A percentile compares a stretch with the other conserved stretches of the same genome.
Conservation (phyloP, 176 grass and related monocot species). For the Chrysopogon serrulatus region DNA sequence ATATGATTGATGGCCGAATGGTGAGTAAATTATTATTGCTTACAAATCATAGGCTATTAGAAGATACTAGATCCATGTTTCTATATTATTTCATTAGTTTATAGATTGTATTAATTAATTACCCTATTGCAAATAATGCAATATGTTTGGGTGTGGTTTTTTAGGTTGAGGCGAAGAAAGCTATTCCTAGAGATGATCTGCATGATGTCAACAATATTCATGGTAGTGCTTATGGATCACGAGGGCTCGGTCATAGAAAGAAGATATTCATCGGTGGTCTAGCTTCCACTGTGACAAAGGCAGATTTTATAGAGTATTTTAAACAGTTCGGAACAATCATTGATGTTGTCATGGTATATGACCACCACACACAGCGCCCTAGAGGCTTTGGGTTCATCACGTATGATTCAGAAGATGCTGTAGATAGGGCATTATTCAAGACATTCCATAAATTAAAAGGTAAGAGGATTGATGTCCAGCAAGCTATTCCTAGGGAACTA, state of each 20-base stretch:
- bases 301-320: constrained; percentile 81
- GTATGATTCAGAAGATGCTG: constrained; percentile 75
- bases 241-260: constrained; percentile 61
- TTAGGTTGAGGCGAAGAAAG: constrained; percentile 96
- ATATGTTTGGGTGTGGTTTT: constrained; percentile 32
- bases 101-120: background rate
- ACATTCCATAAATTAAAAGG: constrained; percentile 94
- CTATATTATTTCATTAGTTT: background rate
- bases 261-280: constrained; percentile 95
- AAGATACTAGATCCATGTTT: constrained; percentile 27
- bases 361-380: constrained; percentile 87
- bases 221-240: constrained; percentile 57
- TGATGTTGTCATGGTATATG: constrained; percentile 91
- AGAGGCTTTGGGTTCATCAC: constrained; percentile 96
- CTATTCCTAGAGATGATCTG: constrained; percentile 80
- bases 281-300: constrained; percentile 76
- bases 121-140: background rate
- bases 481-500: constrained; percentile 80
- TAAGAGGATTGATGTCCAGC: constrained; percentile 93
- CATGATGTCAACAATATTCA: constrained; percentile 51
- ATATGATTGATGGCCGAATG: constrained; percentile 90
- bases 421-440: constrained; percentile 76
- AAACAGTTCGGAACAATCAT: constrained; percentile 80
- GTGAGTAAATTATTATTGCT: constrained; percentile 34
- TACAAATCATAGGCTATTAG: background rate